These are phyloP conservation scores for Ambrosia hybrid DNA, from an alignment of 140 eudicot genomes.

Conservation along the genomic window DNA sequence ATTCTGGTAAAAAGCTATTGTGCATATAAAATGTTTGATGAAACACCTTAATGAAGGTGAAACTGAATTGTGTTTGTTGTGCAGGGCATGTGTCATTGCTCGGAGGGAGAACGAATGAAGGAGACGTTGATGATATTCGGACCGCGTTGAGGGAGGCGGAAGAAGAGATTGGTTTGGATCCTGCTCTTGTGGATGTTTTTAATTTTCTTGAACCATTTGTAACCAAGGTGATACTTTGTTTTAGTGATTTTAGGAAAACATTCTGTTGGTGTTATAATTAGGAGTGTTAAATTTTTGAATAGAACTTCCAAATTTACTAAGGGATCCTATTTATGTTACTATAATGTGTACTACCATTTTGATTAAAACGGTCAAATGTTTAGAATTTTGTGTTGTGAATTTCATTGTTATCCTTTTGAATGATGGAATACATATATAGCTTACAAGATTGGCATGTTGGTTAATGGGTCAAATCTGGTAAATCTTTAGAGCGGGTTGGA, in stretches of 20 bases:
- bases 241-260: neutral
- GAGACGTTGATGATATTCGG: constrained; percentile 45
- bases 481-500: neutral
- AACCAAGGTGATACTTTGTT: constrained; percentile 45
- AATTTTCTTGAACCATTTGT: constrained; percentile 56
- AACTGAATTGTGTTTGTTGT: constrained; percentile 19
- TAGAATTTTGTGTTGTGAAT: neutral
- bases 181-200: constrained; percentile 64
- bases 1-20: constrained; percentile 32
- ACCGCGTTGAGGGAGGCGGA: constrained; percentile 85
- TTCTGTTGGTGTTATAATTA: neutral
- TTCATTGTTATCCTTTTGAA: neutral
- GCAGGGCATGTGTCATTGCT: constrained; percentile 85
- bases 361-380: neutral
- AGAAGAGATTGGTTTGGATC: constrained; percentile 90
- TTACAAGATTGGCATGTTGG: neutral
- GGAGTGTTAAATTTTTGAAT: neutral
- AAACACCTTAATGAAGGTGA: constrained; percentile 25
- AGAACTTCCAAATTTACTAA: too few relatives aligned
- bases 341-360: neutral
- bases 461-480: neutral
- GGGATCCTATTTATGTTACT: neutral
- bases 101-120: constrained; percentile 73
- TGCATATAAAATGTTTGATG: constrained; percentile 27
- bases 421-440: neutral